Conservation (phyloP, 2,329 filamentous ascomycete genomes). For the Exophiala spinifera region DNA sequence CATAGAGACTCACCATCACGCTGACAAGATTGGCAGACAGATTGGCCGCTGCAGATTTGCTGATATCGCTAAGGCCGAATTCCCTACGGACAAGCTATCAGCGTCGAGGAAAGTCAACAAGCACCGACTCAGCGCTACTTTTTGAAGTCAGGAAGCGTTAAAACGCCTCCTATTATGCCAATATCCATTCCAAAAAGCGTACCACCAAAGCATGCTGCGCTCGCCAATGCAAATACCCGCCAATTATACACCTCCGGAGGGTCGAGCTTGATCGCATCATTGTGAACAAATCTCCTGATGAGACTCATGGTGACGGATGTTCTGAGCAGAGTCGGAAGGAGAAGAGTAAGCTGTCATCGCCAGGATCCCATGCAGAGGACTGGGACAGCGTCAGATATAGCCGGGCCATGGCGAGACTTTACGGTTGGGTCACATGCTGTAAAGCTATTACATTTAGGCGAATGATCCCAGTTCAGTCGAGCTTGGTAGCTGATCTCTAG, state of each 20-base stretch:
- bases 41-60: slow-evolving; percentile 47
- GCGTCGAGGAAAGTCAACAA: slow-evolving; percentile 4
- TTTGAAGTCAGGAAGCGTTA: slow-evolving; percentile 59
- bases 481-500: slow-evolving; percentile 8
- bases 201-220: slow-evolving; percentile 65
- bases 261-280: slow-evolving; percentile 68
- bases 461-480: not conserved
- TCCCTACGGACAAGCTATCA: slow-evolving; percentile 40
- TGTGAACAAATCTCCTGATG: slow-evolving; percentile 59
- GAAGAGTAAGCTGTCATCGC: not conserved
- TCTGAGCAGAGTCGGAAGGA: not conserved
- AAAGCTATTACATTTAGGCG: slow-evolving; percentile 5
- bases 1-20: slow-evolving; percentile 45
- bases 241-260: slow-evolving; percentile 68
- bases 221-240: slow-evolving; percentile 63
- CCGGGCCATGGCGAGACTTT: not conserved
- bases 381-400: not conserved
- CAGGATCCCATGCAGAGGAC: no score
- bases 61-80: slow-evolving; percentile 49
- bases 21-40: slow-evolving; percentile 67
- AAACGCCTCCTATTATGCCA: slow-evolving; percentile 65
- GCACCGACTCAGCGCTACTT: slow-evolving; percentile 37
- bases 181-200: slow-evolving; percentile 66
- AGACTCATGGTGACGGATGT: slow-evolving; percentile 32
- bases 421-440: slow-evolving; percentile 10